Evolutionary conservation across 371 early-diverging fungal genomes (phyloP).

Genomic region (Mortierella sp.): DNA sequence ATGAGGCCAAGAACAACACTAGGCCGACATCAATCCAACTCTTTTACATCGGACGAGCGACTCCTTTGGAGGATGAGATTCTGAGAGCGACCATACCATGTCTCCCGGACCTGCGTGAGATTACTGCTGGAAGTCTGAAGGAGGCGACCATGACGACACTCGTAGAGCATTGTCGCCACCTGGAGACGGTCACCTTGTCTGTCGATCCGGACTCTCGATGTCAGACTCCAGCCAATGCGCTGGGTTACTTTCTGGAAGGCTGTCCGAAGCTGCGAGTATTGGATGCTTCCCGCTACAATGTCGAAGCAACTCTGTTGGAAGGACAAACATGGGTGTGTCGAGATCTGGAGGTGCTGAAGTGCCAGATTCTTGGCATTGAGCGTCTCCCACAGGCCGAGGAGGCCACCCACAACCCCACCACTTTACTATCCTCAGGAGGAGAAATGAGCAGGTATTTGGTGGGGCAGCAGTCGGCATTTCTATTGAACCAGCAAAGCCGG

Average conservation of each 20-base stretch:
- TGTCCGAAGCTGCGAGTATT: neutral
- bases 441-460: neutral
- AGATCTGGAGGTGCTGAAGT: neutral
- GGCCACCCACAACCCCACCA: neutral
- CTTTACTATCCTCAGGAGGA: neutral
- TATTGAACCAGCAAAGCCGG: neutral
- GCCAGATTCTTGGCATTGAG: neutral
- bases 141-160: neutral
- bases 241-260: conserved; percentile 1
- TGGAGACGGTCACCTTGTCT: neutral
- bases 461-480: neutral
- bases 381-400: neutral
- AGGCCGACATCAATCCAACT: neutral
- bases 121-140: neutral
- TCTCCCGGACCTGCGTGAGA: neutral
- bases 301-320: neutral
- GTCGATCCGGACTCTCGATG: neutral
- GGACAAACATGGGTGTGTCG: neutral
- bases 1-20: neutral
- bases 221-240: neutral
- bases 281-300: neutral
- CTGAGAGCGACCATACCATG: neutral
- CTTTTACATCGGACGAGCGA: neutral
- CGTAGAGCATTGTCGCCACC: neutral
- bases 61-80: neutral